A percentile compares a stretch with the other conserved stretches of the same genome.
phyloP scores from a whole-genome alignment of 768 basidiomycete species.

The Multifurca ochricompacta region DNA sequence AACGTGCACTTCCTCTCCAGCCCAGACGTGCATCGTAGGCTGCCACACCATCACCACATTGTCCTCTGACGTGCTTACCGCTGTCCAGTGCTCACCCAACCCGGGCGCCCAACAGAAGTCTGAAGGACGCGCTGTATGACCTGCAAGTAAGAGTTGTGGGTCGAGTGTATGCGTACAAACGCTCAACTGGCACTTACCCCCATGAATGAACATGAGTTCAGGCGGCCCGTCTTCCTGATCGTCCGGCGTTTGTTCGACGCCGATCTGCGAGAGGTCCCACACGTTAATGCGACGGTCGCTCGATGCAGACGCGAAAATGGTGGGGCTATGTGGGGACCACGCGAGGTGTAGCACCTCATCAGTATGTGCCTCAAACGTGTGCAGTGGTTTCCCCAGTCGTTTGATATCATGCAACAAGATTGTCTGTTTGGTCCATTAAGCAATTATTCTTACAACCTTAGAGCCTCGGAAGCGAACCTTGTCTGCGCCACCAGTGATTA shows the following conservation, averaged over 20 bases:
- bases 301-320: slow-evolving; percentile 91
- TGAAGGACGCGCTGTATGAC: slow-evolving; percentile 82
- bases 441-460: neutral
- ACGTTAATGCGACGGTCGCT: slow-evolving; percentile 90
- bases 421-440: slow-evolving; percentile 43
- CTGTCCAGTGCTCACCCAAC: slow-evolving; percentile 74
- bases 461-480: slow-evolving; percentile 46
- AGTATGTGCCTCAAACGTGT: slow-evolving; percentile 87
- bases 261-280: slow-evolving; percentile 90
- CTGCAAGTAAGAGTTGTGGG: slow-evolving; percentile 31
- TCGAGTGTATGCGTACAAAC: neutral
- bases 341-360: slow-evolving; percentile 91
- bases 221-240: slow-evolving; percentile 98
- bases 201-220: slow-evolving; percentile 92
- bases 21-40: slow-evolving; percentile 90
- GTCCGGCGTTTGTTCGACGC: slow-evolving; percentile 93
- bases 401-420: slow-evolving; percentile 84
- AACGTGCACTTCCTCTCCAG: slow-evolving; percentile 79
- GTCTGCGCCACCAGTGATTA: slow-evolving; percentile 91
- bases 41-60: slow-evolving; percentile 98
- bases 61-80: slow-evolving; percentile 87
- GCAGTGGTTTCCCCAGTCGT: slow-evolving; percentile 62
- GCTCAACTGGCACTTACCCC: slow-evolving; percentile 42
- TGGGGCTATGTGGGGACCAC: slow-evolving; percentile 92
- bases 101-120: slow-evolving; percentile 97